These are phyloP conservation scores for Torulaspora gathmanii DNA, from an alignment of 805 yeast species.

Conservation along the genomic window DNA sequence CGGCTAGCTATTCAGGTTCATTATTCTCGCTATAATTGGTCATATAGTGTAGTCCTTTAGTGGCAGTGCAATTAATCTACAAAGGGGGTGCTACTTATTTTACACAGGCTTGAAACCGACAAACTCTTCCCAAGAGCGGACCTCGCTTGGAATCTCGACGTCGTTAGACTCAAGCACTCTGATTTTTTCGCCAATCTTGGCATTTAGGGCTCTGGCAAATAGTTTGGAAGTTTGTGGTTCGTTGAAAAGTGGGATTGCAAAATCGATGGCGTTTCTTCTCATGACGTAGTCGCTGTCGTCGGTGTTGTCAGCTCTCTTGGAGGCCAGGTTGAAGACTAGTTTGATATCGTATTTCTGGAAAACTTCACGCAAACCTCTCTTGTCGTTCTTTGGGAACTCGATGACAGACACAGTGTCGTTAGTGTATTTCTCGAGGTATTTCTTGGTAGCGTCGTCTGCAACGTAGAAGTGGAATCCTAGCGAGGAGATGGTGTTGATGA, in stretches of 20 bases:
- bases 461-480: conserved; percentile 75
- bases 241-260: conserved; percentile 91
- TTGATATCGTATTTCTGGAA: conserved; percentile 82
- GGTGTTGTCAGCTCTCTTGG: conserved; percentile 78
- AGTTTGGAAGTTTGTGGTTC: conserved; percentile 90
- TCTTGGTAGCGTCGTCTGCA: conserved; percentile 67
- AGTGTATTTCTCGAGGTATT: conserved; percentile 54
- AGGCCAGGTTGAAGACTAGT: conserved; percentile 89
- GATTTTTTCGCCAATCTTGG: conserved; percentile 52
- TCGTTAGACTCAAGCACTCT: conserved; percentile 45
- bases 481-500: conserved; percentile 62
- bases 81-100: neutral
- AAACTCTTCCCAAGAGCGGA: conserved; percentile 93
- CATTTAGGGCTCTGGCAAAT: conserved; percentile 77
- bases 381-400: conserved; percentile 89
- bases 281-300: conserved; percentile 89
- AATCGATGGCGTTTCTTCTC: conserved; percentile 99
- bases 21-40: neutral
- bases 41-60: neutral
- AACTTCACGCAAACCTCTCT: conserved; percentile 87
- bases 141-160: conserved; percentile 75
- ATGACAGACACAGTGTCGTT: conserved; percentile 43
- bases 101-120: conserved; percentile 86
- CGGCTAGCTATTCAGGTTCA: neutral
- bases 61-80: conserved; percentile 1